Evolutionary conservation across 371 early-diverging fungal species (phyloP).

Genomic region (Rhizopus sp.): DNA sequence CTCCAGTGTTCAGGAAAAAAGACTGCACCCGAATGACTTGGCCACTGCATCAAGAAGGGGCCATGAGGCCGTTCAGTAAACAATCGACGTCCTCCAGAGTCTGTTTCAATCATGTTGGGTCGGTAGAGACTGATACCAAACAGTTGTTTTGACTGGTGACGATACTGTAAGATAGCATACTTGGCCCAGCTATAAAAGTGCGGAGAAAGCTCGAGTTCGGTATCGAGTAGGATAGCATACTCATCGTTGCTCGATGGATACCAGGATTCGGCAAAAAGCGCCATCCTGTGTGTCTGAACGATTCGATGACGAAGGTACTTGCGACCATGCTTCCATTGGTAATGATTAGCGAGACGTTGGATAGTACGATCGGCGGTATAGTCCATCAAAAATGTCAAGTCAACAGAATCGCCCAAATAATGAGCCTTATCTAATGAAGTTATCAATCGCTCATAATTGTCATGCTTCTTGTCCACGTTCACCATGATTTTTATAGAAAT

Average conservation of each 20-base stretch:
- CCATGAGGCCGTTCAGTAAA: conserved; percentile 13
- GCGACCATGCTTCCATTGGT: conserved; percentile 53
- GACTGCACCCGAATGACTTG: conserved; percentile 55
- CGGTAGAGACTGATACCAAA: conserved; percentile 67
- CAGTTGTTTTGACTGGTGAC: conserved; percentile 40
- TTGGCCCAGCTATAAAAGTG: conserved; percentile 62
- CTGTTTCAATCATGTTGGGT: conserved; percentile 47
- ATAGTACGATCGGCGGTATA: conserved; percentile 52
- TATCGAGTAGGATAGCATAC: conserved; percentile 61
- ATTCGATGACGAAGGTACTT: conserved; percentile 61
- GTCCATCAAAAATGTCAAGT: conserved; percentile 60
- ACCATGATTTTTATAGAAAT: conserved; percentile 54
- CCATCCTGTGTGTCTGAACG: conserved; percentile 51
- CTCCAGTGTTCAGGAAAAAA: conserved; percentile 72
- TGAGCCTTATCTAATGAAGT: conserved; percentile 52
- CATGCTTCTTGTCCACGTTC: conserved; percentile 56
- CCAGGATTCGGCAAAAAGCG: conserved; percentile 65
- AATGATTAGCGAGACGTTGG: conserved; percentile 46
- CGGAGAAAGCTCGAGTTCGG: conserved; percentile 60
- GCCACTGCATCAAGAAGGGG: conserved; percentile 47
- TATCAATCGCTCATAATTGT: conserved; percentile 53
- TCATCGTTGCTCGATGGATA: conserved; percentile 59
- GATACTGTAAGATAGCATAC: conserved; percentile 56
- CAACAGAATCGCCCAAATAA: conserved; percentile 57
- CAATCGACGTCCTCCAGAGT: conserved; percentile 30